These are phyloP conservation scores for Alternaria dauci DNA, from an alignment of 2,329 filamentous ascomycete genomes.

Conservation along the genomic window DNA sequence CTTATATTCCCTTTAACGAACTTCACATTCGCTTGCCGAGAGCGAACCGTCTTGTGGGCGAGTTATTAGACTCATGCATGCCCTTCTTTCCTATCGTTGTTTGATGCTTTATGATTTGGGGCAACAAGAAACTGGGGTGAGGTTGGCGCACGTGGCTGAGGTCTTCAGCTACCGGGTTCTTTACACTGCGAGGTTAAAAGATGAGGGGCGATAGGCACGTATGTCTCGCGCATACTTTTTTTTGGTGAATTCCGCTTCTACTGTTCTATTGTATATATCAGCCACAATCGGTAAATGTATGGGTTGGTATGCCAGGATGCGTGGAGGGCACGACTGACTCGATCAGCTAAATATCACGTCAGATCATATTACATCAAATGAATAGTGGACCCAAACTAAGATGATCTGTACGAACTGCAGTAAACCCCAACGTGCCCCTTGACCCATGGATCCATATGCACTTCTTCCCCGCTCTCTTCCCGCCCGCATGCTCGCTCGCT, in stretches of 20 bases:
- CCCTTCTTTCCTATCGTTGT: not conserved
- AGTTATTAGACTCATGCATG: slow-evolving; percentile 8
- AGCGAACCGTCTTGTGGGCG: slow-evolving; percentile 2
- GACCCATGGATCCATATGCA: not conserved
- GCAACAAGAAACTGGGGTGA: not conserved
- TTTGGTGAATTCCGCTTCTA: not conserved
- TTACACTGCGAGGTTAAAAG: not conserved
- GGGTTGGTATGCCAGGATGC: not conserved
- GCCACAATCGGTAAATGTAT: not conserved
- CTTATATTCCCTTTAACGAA: slow-evolving; percentile 15
- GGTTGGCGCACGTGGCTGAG: not conserved
- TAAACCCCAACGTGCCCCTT: not conserved
- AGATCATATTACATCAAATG: not conserved
- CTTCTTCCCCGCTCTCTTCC: not conserved
- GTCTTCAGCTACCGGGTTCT: not conserved
- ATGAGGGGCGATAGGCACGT: not conserved
- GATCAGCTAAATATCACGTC: not conserved
- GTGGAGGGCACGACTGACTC: slow-evolving; percentile 1
- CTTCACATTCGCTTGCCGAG: slow-evolving; percentile 10
- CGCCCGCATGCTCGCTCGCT: not conserved
- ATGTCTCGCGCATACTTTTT: not conserved
- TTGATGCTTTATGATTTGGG: slow-evolving; percentile 6
- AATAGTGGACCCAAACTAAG: not conserved
- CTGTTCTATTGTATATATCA: slow-evolving; percentile 3
- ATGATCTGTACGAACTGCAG: not conserved